These are phyloP conservation scores for Syncephalastrum monosporum DNA, from an alignment of 371 early-diverging fungal species.

Conservation along the genomic window DNA sequence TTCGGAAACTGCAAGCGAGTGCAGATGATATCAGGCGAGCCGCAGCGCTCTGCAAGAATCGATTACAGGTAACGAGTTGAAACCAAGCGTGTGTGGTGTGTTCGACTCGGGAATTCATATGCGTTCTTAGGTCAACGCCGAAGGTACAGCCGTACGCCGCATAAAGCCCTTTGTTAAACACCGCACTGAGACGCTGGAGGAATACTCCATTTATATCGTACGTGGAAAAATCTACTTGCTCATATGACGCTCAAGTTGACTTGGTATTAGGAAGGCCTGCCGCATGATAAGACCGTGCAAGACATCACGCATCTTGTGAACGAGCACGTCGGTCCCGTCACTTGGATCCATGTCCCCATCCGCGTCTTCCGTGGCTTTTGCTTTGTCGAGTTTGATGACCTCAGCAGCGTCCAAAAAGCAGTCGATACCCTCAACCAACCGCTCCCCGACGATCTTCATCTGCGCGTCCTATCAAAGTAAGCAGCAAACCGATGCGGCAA, in stretches of 20 bases:
- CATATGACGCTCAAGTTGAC: not conserved
- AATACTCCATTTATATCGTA: constrained; percentile 45
- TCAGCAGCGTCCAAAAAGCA: constrained; percentile 28
- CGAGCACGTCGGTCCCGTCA: constrained; percentile 29
- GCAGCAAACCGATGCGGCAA: not conserved
- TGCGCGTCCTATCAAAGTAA: constrained; percentile 50
- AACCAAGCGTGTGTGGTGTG: not conserved
- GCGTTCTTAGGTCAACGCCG: constrained; percentile 8
- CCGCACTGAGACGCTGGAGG: constrained; percentile 33
- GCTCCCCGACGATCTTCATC: constrained; percentile 8
- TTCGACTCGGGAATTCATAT: not conserved
- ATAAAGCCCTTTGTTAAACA: constrained; percentile 32
- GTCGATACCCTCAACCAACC: constrained; percentile 18
- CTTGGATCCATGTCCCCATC: constrained; percentile 32
- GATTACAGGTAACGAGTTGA: constrained; percentile 2
- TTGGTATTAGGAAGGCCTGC: constrained; percentile 27
- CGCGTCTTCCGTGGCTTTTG: constrained; percentile 31
- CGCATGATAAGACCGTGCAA: constrained; percentile 20
- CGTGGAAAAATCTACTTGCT: not conserved
- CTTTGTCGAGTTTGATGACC: constrained; percentile 43
- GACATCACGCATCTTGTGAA: constrained; percentile 26
- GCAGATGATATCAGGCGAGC: constrained; percentile 28
- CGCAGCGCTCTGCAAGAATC: constrained; percentile 3
- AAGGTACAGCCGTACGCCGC: constrained; percentile 19
- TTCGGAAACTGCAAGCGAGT: constrained; percentile 21